Evolutionary conservation across 805 yeast genomes (phyloP).

Genomic region (Yarrowia sp.): DNA sequence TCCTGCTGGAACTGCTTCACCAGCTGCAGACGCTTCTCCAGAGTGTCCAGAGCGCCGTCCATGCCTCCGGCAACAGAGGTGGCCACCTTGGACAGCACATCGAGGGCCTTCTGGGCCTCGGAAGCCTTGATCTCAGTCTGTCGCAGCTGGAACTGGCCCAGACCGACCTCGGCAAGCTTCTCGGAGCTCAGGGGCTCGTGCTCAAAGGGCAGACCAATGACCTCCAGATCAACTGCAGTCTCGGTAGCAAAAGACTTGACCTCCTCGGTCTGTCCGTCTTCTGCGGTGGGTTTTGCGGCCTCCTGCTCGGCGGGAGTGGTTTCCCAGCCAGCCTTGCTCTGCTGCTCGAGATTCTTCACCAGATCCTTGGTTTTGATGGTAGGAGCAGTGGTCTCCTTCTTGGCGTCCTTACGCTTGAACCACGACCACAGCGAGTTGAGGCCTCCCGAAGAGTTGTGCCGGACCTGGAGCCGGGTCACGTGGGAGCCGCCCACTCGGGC

Average conservation of each 20-base stretch:
- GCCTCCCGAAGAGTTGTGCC: slow-evolving; percentile 24
- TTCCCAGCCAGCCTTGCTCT: slow-evolving; percentile 38
- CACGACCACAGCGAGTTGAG: slow-evolving; percentile 34
- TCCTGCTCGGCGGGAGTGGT: slow-evolving; percentile 1
- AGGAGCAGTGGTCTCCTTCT: slow-evolving; percentile 28
- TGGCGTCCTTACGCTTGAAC: slow-evolving; percentile 38
- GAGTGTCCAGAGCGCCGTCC: slow-evolving; percentile 46
- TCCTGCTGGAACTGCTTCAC: slow-evolving; percentile 57
- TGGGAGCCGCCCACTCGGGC: background rate
- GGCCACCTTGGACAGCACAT: slow-evolving; percentile 3
- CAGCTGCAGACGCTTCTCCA: slow-evolving; percentile 58
- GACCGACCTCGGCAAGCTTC: slow-evolving; percentile 6
- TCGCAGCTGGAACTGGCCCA: slow-evolving; percentile 8
- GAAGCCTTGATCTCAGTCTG: slow-evolving; percentile 38
- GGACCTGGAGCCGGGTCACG: slow-evolving; percentile 22
- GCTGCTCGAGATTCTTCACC: slow-evolving; percentile 41
- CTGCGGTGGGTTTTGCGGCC: slow-evolving; percentile 12
- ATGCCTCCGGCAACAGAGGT: slow-evolving; percentile 12
- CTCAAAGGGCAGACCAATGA: slow-evolving; percentile 43
- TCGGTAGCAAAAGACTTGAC: slow-evolving; percentile 12
- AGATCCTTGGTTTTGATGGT: slow-evolving; percentile 43
- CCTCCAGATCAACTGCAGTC: slow-evolving; percentile 41
- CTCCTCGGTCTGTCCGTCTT: background rate
- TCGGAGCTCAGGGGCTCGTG: slow-evolving; percentile 41
- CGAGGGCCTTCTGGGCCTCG: slow-evolving; percentile 27